Base-by-base conservation (phyloP, 352 stramenopile species). In the Phytophthora capsici region DNA sequence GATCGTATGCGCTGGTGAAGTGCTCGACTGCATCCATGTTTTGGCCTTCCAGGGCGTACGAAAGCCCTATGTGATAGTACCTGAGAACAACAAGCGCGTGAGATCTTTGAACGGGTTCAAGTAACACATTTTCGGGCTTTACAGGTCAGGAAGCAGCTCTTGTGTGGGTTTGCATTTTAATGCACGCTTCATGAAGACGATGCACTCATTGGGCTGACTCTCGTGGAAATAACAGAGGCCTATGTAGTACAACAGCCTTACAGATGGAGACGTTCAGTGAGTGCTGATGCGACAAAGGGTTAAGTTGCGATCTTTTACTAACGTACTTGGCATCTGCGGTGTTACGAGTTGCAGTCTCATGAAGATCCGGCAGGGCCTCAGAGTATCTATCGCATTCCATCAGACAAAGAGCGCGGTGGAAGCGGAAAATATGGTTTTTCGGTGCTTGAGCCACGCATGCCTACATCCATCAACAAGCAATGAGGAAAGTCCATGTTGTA, bases 31-130 rank as follows among this genome's bases (percentile, higher is more conserved):
- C 86, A 10, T 72, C 47, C 41, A 90, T 90, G 59, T 87, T 77
- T 5, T 71, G 48, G 12, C 74, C 54, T 41, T 83, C 54, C 10
- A 80, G 71, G 2, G 86, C 86, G 17, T 78, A 69, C 8, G 80
- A 82, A 28, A 95, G 66, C 4, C 86, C 86, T 37, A 91, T 78
- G 49, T 77, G 77, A 64, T 94, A 95, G 55, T 90, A 75, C n/a
- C 82, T 94, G 44, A 23, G n/a, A 47, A 58, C 25, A 40, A 16
- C 45, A 44, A 62, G 32, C 2, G 17, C 17, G 17, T 57, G 28
- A 47, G 32, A 32, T 12, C 8, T 10, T 12, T 3, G 30, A 32
- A 45, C 20, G 10, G 22, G 47, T 17, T 45, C 56, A 25, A 47
- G 14, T 28, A n/a, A 40, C 34, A 8, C 12, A 44, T 1, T 44